Base-by-base conservation (phyloP, 805 yeast species). In the Candida tallmaniae region DNA sequence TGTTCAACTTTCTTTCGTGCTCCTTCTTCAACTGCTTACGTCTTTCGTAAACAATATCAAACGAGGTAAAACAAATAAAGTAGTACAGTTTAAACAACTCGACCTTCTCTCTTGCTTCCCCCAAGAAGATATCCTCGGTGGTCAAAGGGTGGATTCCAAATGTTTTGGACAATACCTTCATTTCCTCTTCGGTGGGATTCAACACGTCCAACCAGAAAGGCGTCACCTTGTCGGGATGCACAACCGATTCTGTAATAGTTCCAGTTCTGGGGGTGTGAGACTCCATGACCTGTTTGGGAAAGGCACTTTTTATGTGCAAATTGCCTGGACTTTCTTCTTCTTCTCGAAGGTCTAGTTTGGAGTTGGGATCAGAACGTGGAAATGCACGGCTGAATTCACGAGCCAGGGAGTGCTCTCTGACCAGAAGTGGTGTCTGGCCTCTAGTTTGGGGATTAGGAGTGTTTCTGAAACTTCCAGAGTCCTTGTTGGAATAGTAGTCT, bases 131-230 rank as follows among this genome's bases (percentile, higher is more conserved):
- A 61, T 90, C 98, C 54, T 90, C 98, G 0, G 97, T 85, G 0
- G 98, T 90, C 48, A 90, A 72, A 0, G 98, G 98, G 58, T 90
- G 98, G 37, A 90, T 86, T 1, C 95, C 95, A 62, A 90, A 90
- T 0, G 97, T 79, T 50, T 87, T 87, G 18, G 94, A 77, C 10
- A 90, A 48, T 0, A 83, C 93, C 50, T 90, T 88, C 95, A 93
- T 86, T 57, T 90, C 98, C 46, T 88, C 97, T 51, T 93, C 97
- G 0, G 95, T 84, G 8, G 98, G 98, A 50, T 86, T 83, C 38
- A 85, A 63, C 9, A 90, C 83, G 57, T 90, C 97, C 8, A 90
- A 68, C 98, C 98, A 90, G 43, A 66, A 67, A 2, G 73, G 70
- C n/a, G 47, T 48, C 11, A 23, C 15, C 4, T 41, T 29, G 9